Conservation (phyloP, 106 monocot species). For the Phalaenopsis aphrodite region DNA sequence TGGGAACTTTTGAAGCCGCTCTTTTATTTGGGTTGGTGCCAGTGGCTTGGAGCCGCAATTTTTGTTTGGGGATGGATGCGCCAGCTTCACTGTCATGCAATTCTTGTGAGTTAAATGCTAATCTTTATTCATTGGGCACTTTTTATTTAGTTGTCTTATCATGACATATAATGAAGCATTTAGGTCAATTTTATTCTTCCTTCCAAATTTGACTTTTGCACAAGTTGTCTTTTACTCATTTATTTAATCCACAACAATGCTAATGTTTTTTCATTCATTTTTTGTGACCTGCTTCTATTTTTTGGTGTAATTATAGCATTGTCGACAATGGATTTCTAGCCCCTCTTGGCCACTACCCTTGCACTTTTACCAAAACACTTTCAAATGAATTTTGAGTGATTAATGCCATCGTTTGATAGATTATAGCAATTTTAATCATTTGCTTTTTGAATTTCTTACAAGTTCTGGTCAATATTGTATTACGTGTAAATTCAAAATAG, state of each 20-base stretch:
- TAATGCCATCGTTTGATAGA: background rate
- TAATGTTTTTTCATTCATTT: background rate
- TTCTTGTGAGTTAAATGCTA: conserved; percentile 50
- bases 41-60: conserved; percentile 60
- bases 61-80: conserved; percentile 88
- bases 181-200: background rate
- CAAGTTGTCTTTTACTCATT: background rate
- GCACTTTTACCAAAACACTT: background rate
- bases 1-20: conserved; percentile 44
- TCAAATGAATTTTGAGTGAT: background rate
- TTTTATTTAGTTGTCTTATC: no score
- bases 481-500: background rate
- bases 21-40: conserved; percentile 50
- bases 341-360: background rate
- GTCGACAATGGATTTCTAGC: background rate
- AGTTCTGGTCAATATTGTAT: background rate
- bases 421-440: background rate
- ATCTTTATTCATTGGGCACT: background rate
- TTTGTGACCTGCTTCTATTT: conserved; percentile 27
- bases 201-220: background rate
- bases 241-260: background rate
- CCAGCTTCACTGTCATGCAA: conserved; percentile 72
- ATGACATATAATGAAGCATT: no score
- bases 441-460: background rate
- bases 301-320: background rate